A percentile compares a stretch with the other conserved stretches of the same genome.
Evolutionary conservation across 208 protist genomes (phyloP).

Genomic region (Crithidia expoeki): DNA sequence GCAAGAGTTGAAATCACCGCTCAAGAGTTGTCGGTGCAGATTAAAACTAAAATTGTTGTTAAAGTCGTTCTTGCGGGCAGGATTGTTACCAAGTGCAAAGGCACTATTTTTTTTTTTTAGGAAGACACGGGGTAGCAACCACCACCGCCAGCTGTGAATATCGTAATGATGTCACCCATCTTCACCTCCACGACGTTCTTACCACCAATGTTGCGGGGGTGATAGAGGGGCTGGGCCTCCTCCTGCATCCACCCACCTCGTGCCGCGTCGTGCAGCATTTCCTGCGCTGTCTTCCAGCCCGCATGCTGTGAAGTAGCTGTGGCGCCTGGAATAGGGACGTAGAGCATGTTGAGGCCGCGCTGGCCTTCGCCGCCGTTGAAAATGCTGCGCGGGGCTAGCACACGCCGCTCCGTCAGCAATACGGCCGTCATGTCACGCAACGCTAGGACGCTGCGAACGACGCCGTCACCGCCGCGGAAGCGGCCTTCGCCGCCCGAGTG

Average conservation of each 20-base stretch:
- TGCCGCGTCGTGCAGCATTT: slow-evolving; percentile 55
- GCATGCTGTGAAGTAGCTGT: background rate
- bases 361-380: slow-evolving; percentile 75
- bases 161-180: slow-evolving; percentile 63
- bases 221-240: slow-evolving; percentile 40
- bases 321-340: slow-evolving; percentile 28
- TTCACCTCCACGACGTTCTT: slow-evolving; percentile 61
- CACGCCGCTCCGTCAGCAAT: slow-evolving; percentile 93
- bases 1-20: too few species aligned
- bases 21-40: too few species aligned
- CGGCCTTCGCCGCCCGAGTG: slow-evolving; percentile 85
- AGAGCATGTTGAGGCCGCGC: slow-evolving; percentile 73
- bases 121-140: slow-evolving; percentile 34
- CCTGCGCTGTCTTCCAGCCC: slow-evolving; percentile 34
- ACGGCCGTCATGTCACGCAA: slow-evolving; percentile 72
- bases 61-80: too few species aligned
- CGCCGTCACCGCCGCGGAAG: slow-evolving; percentile 91
- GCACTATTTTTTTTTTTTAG: background rate
- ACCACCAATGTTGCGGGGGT: slow-evolving; percentile 62
- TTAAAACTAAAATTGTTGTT: too few species aligned
- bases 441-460: slow-evolving; percentile 91
- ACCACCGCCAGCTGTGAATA: slow-evolving; percentile 61
- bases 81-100: background rate
- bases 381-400: slow-evolving; percentile 84
- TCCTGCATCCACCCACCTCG: slow-evolving; percentile 45